phyloP scores from a whole-genome alignment of 2,329 filamentous ascomycete species.

The Fusarium sp. region DNA sequence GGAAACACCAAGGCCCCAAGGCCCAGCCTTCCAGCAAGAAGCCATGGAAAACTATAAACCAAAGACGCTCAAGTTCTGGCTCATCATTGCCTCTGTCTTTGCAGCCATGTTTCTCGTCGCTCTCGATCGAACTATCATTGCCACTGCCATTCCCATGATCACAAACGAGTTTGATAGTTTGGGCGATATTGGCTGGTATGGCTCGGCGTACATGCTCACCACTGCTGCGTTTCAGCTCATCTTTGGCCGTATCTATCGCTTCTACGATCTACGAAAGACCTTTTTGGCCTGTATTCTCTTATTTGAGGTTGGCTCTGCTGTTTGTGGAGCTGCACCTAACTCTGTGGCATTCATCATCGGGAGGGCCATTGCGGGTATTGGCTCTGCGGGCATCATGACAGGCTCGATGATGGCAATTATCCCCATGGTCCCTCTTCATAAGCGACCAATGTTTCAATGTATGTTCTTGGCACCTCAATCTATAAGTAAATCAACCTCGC shows the following conservation, averaged over 20 bases:
- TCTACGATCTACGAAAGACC: constrained; percentile 62
- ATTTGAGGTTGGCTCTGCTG: constrained; percentile 65
- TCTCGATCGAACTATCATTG: constrained; percentile 67
- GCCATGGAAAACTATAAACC: constrained; percentile 61
- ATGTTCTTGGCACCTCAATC: constrained; percentile 9
- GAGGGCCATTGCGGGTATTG: constrained; percentile 67
- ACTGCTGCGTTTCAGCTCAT: constrained; percentile 65
- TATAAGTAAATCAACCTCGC: background rate
- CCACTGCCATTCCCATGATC: constrained; percentile 66
- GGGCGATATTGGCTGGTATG: constrained; percentile 74
- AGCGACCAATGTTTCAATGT: constrained; percentile 69
- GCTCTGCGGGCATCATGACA: constrained; percentile 68
- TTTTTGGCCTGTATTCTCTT: constrained; percentile 62
- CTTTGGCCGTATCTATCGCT: constrained; percentile 66
- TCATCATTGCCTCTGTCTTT: constrained; percentile 65
- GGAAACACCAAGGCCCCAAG: constrained; percentile 26
- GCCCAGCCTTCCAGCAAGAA: constrained; percentile 41
- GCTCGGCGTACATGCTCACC: constrained; percentile 70
- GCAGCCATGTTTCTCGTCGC: constrained; percentile 68
- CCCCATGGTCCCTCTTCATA: constrained; percentile 68
- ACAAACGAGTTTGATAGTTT: constrained; percentile 69
- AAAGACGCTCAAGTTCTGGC: constrained; percentile 66
- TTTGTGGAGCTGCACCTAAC: constrained; percentile 66
- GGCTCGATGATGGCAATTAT: constrained; percentile 68
- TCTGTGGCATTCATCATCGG: constrained; percentile 67